Evolutionary conservation across 2,329 filamentous ascomycete genomes (phyloP).

Genomic region (Aspergillus proliferans): DNA sequence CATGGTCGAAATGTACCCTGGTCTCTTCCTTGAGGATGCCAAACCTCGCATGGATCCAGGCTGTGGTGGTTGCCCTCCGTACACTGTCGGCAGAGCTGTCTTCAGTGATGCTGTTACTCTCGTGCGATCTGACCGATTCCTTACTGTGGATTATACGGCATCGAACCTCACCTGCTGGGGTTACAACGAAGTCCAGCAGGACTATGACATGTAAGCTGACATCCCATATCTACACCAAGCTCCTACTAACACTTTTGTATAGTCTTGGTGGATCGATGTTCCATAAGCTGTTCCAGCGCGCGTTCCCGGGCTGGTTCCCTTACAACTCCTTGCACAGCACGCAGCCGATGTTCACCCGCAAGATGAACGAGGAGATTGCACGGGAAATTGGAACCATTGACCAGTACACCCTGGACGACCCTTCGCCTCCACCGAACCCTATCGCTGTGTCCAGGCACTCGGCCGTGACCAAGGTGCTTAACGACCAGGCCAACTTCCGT

Average conservation of each 20-base stretch:
- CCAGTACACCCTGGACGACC: slow-evolving; percentile 14
- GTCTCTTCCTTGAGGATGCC: slow-evolving; percentile 47
- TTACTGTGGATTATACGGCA: slow-evolving; percentile 34
- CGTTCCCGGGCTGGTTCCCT: slow-evolving; percentile 21
- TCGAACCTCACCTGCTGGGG: slow-evolving; percentile 37
- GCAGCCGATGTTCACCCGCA: slow-evolving; percentile 23
- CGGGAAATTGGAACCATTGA: slow-evolving; percentile 13
- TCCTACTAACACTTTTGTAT: background rate
- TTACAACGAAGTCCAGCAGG: slow-evolving; percentile 28
- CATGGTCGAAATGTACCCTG: slow-evolving; percentile 64
- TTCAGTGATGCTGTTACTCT: slow-evolving; percentile 41
- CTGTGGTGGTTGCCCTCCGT: slow-evolving; percentile 33
- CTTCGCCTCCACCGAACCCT: slow-evolving; percentile 12
- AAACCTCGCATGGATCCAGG: slow-evolving; percentile 33
- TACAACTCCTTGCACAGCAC: slow-evolving; percentile 22
- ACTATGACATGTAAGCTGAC: slow-evolving; percentile 14
- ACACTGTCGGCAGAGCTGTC: slow-evolving; percentile 35
- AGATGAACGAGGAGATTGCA: slow-evolving; percentile 19
- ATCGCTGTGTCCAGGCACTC: slow-evolving; percentile 14
- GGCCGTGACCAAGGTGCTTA: slow-evolving; percentile 12
- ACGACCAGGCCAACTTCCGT: slow-evolving; percentile 18
- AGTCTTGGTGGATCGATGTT: slow-evolving; percentile 23
- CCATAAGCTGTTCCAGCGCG: slow-evolving; percentile 24
- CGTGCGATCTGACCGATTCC: slow-evolving; percentile 37
- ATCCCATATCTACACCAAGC: no score